A percentile compares a stretch with the other conserved stretches of the same genome.
phyloP scores from a whole-genome alignment of 805 yeast genomes.

The Lipomyces chichibuensis region DNA sequence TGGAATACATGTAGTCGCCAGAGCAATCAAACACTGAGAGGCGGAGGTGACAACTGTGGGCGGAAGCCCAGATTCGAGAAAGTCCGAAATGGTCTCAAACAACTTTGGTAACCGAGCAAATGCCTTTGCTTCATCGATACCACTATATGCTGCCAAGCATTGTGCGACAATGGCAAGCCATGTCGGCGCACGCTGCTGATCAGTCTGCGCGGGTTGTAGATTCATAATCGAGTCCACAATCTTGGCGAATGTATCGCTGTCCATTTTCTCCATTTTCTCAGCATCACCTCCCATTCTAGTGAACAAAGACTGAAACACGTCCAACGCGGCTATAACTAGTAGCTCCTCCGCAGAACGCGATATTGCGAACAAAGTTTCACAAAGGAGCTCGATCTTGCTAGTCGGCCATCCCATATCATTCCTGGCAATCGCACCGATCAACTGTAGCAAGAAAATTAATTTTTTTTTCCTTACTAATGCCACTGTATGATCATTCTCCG shows the following conservation, averaged over 20 bases:
- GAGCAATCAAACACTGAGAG: slow-evolving; percentile 82
- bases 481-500: slow-evolving; percentile 40
- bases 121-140: slow-evolving; percentile 56
- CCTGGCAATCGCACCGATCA: slow-evolving; percentile 65
- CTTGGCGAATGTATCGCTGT: slow-evolving; percentile 63
- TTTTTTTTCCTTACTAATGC: slow-evolving; percentile 40
- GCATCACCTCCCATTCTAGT: slow-evolving; percentile 57
- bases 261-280: slow-evolving; percentile 48
- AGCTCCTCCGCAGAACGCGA: slow-evolving; percentile 84
- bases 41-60: slow-evolving; percentile 71
- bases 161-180: slow-evolving; percentile 96
- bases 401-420: slow-evolving; percentile 83
- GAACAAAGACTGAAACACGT: slow-evolving; percentile 81
- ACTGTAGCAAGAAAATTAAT: slow-evolving; percentile 78
- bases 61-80: slow-evolving; percentile 65
- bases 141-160: slow-evolving; percentile 62
- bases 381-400: slow-evolving; percentile 65
- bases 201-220: slow-evolving; percentile 79
- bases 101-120: slow-evolving; percentile 59
- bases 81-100: slow-evolving; percentile 62
- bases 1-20: slow-evolving; percentile 67
- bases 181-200: slow-evolving; percentile 83
- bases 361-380: slow-evolving; percentile 74
- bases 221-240: slow-evolving; percentile 74
- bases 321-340: slow-evolving; percentile 78